Conservation (phyloP, 768 basidiomycete species). For the Boletus edulis region DNA sequence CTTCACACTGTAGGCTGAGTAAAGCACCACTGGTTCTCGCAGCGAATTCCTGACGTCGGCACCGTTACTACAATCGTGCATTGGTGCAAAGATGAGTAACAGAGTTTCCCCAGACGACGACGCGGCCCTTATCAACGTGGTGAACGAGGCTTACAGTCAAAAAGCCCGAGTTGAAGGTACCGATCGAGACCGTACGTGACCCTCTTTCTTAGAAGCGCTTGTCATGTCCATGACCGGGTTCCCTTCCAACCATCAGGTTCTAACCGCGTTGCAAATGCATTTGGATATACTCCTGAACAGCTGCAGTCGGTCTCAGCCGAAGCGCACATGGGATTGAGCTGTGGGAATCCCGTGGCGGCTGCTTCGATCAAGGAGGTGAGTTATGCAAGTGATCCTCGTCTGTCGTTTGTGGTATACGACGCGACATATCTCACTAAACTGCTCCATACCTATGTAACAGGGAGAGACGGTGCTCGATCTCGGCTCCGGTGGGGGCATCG, state of each 20-base stretch:
- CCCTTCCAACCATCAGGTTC: slow-evolving; percentile 6
- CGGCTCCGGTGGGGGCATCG: slow-evolving; percentile 56
- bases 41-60: too few relatives aligned
- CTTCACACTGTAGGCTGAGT: too few relatives aligned
- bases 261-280: slow-evolving; percentile 27
- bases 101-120: not conserved
- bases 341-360: slow-evolving; percentile 50
- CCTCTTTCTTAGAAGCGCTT: not conserved
- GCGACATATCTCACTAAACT: too few relatives aligned
- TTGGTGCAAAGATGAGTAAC: not conserved
- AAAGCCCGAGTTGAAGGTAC: slow-evolving; percentile 1
- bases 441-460: slow-evolving; percentile 25
- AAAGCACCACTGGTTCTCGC: too few relatives aligned
- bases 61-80: not conserved
- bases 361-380: slow-evolving; percentile 47
- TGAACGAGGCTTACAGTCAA: slow-evolving; percentile 16
- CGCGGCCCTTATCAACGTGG: not conserved
- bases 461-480: slow-evolving; percentile 58
- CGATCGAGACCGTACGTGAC: slow-evolving; percentile 12
- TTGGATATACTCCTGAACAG: slow-evolving; percentile 48
- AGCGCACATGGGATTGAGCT: slow-evolving; percentile 50
- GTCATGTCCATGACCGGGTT: not conserved
- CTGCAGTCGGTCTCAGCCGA: slow-evolving; percentile 41
- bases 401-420: too few relatives aligned
- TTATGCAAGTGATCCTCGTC: not conserved